Evolutionary conservation across 345 rosid genomes (phyloP).

Genomic region (Clausena lansium): DNA sequence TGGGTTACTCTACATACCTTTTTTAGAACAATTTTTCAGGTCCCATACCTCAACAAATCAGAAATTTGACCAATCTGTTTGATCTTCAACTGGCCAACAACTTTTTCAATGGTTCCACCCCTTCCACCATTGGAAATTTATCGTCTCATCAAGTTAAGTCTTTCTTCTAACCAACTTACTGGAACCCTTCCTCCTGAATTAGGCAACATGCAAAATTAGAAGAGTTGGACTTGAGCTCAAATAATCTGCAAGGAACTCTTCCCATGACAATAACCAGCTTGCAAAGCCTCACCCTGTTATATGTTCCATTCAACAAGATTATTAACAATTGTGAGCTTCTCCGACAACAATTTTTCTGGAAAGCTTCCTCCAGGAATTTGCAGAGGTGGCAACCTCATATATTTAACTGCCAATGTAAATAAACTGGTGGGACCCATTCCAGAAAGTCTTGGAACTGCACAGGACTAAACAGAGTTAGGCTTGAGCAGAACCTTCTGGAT

Average conservation of each 20-base stretch:
- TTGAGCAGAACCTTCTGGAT: constrained; percentile 28
- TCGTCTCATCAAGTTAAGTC: constrained; percentile 15
- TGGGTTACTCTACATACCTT: constrained; percentile 14
- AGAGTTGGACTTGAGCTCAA: constrained; percentile 18
- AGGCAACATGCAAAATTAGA: constrained; percentile 17
- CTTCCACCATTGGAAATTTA: constrained; percentile 33
- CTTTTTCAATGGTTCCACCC: constrained; percentile 35
- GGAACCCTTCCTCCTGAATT: constrained; percentile 29
- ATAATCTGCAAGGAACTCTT: constrained; percentile 22
- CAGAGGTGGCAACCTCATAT: constrained; percentile 32
- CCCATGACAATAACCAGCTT: constrained; percentile 21
- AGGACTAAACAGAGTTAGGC: constrained; percentile 37
- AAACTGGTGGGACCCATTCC: constrained; percentile 35
- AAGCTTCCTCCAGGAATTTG: constrained; percentile 30
- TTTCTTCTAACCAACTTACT: constrained; percentile 18
- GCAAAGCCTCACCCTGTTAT: constrained; percentile 9
- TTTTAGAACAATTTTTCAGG: constrained; percentile 26
- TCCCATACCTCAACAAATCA: constrained; percentile 34
- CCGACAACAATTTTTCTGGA: constrained; percentile 26
- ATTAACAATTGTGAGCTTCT: constrained; percentile 20
- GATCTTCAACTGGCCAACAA: constrained; percentile 38
- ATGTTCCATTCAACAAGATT: constrained; percentile 19
- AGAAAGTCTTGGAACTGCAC: constrained; percentile 35
- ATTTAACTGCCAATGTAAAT: constrained; percentile 34
- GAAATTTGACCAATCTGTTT: constrained; percentile 26